Conservation (phyloP, 345 rosid genomes). For the Citrus trifoliata region DNA sequence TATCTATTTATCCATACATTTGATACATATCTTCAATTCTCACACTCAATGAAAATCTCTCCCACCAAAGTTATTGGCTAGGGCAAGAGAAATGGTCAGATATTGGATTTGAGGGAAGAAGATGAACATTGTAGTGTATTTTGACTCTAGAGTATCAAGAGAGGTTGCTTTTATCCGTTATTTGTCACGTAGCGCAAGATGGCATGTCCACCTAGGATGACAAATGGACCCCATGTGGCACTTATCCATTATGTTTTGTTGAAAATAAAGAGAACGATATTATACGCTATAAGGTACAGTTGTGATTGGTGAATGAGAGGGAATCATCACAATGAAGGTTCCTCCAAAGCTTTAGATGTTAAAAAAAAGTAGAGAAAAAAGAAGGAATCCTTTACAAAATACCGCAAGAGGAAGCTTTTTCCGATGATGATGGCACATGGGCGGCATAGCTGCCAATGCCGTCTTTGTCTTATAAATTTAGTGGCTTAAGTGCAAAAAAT, state of each 20-base stretch:
- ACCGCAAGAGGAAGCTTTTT: background rate
- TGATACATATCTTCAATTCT: slow-evolving; percentile 16
- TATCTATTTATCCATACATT: slow-evolving; percentile 36
- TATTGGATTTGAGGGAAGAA: background rate
- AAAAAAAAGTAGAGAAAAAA: background rate
- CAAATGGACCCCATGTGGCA: slow-evolving; percentile 44
- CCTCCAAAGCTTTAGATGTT: slow-evolving; percentile 2
- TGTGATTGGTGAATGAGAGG: slow-evolving; percentile 16
- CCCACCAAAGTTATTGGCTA: slow-evolving; percentile 2
- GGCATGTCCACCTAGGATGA: slow-evolving; percentile 30
- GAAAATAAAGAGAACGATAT: slow-evolving; percentile 6
- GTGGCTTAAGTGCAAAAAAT: background rate
- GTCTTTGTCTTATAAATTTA: slow-evolving; percentile 25
- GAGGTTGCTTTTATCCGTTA: slow-evolving; percentile 24
- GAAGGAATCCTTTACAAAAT: background rate
- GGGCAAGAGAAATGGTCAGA: background rate
- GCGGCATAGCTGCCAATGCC: slow-evolving; percentile 27
- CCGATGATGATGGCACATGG: slow-evolving; percentile 32
- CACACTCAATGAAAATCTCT: background rate
- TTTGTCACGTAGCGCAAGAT: slow-evolving; percentile 3
- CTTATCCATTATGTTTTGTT: slow-evolving; percentile 40
- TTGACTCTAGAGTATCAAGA: slow-evolving; percentile 20
- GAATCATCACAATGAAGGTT: slow-evolving; percentile 10
- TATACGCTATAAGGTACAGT: background rate
- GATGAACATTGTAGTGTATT: background rate